phyloP scores from a whole-genome alignment of 257 asterid species.

The Echites panduratus region DNA sequence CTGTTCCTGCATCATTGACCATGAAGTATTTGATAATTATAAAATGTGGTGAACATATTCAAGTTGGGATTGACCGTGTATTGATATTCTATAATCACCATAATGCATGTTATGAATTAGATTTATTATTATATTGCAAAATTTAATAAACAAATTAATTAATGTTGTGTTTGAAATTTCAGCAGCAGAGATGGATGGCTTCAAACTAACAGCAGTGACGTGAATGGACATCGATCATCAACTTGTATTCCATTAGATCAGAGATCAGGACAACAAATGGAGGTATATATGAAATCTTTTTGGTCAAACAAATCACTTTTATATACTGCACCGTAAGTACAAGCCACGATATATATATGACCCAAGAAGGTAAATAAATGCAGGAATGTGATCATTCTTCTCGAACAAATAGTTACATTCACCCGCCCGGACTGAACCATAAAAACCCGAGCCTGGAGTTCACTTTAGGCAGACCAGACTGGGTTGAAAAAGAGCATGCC shows the following conservation, averaged over 20 bases:
- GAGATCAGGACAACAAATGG: conserved; percentile 33
- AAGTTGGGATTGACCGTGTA: too few species aligned
- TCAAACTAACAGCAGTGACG: conserved; percentile 43
- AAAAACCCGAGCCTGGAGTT: conserved; percentile 47
- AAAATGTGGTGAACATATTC: too few species aligned
- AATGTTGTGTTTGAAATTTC: conserved; percentile 21
- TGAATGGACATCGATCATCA: conserved; percentile 41
- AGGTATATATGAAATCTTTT: conserved; percentile 29
- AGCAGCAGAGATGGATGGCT: conserved; percentile 73
- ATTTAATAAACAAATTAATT: too few species aligned
- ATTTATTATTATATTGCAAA: too few species aligned
- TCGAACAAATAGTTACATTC: conserved; percentile 26
- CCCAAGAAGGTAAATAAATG: conserved; percentile 1
- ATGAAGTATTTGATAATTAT: background rate
- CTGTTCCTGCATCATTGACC: background rate
- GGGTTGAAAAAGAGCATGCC: conserved; percentile 34
- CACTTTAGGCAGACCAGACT: conserved; percentile 49
- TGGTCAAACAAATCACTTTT: background rate
- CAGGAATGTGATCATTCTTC: conserved; percentile 39
- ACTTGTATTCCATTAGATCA: conserved; percentile 49
- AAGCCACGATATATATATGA: background rate
- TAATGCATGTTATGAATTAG: too few species aligned
- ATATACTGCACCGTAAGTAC: background rate
- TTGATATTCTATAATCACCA: too few species aligned
- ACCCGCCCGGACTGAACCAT: conserved; percentile 23